Percentiles rank a stretch among this genome's conserved stretches.
Evolutionary conservation across 257 asterid genomes (phyloP).

Genomic region (Cordia subcordata): DNA sequence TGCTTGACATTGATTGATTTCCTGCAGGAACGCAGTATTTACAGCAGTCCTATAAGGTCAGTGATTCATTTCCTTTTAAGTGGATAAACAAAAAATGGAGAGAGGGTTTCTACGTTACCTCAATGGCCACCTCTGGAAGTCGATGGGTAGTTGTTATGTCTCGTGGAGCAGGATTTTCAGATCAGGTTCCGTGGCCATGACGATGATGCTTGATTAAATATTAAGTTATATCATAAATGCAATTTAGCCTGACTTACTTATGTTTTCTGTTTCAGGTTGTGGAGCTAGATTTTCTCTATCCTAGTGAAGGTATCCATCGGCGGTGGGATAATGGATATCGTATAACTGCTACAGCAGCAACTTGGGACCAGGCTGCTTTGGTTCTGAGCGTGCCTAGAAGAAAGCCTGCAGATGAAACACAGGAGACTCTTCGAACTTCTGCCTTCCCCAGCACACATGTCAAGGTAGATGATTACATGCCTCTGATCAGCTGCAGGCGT

Average conservation of each 20-base stretch:
- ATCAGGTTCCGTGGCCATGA: slow-evolving; percentile 48
- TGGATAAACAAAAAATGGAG: slow-evolving; percentile 96
- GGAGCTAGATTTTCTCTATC: slow-evolving; percentile 82
- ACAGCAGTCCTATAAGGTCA: slow-evolving; percentile 84
- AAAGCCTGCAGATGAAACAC: slow-evolving; percentile 64
- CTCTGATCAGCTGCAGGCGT: too few species aligned
- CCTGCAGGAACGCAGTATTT: slow-evolving; percentile 57
- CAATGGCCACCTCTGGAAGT: slow-evolving; percentile 82
- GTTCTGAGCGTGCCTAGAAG: slow-evolving; percentile 67
- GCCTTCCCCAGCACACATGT: slow-evolving; percentile 74
- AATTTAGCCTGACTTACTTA: neutral
- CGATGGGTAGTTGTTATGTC: slow-evolving; percentile 89
- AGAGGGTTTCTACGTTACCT: slow-evolving; percentile 72
- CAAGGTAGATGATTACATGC: slow-evolving; percentile 36
- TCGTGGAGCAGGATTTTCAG: slow-evolving; percentile 67
- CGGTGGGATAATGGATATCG: slow-evolving; percentile 83
- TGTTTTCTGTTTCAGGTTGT: slow-evolving; percentile 41
- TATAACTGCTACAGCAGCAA: slow-evolving; percentile 77
- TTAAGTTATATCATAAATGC: too few species aligned
- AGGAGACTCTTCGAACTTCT: slow-evolving; percentile 83
- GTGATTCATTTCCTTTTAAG: slow-evolving; percentile 85
- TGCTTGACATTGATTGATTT: neutral
- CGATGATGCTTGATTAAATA: neutral
- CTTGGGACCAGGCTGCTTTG: slow-evolving; percentile 65
- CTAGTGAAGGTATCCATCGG: slow-evolving; percentile 82